Base-by-base conservation (phyloP, 2,329 filamentous ascomycete genomes). In the Epichloe sp. region DNA sequence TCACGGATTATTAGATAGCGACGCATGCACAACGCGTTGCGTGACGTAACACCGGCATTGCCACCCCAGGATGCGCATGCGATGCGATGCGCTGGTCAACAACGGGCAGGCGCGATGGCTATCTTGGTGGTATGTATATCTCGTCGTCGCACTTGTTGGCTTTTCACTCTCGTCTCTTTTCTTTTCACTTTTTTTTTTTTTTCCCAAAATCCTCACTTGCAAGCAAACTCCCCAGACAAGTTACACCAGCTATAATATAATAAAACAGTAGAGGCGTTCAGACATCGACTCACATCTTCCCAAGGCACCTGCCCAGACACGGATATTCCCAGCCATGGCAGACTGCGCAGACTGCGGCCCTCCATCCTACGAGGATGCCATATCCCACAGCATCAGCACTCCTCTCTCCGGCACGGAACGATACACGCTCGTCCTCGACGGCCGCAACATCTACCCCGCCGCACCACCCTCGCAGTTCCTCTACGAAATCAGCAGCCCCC, bases 401-500 rank as follows among this genome's bases (percentile, higher is more conserved):
- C 49, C 14, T 4, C 52, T 47, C 21, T 17, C 49, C 21, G 47
- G 46, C 19, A 35, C 42, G 5, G 36, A 42, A 1, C 36, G 17
- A 10, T 49, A 38, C 43, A 59, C 54, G 8, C 42, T 62, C 3
- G 45, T 62, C 14, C 51, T 62, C 0, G 57, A 63, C 5, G 58
- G 53, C 15, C 50, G 43, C 21, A 50, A 37, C 8, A 57, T 63
- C 26, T 60, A 58, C 35, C 56, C 60, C 2, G 19, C 50, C 4
- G 50, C 56, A 3, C 54, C 55, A 0, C 60, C 55, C 4, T 52
- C 51, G 11, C 57, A 48, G 2, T 51, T 48, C 1, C 56, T 65
- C 5, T 65, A 63, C 35, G 54, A 59, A 15, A 37, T 63, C 26
- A 64, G 60, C 47, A 59, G 58, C 17, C 40, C 55, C 2, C 2